Evolutionary conservation across 345 rosid genomes (phyloP), one percentile per base, ranked within the genome.

Genomic region (Excoecaria cochinchinensis): DNA sequence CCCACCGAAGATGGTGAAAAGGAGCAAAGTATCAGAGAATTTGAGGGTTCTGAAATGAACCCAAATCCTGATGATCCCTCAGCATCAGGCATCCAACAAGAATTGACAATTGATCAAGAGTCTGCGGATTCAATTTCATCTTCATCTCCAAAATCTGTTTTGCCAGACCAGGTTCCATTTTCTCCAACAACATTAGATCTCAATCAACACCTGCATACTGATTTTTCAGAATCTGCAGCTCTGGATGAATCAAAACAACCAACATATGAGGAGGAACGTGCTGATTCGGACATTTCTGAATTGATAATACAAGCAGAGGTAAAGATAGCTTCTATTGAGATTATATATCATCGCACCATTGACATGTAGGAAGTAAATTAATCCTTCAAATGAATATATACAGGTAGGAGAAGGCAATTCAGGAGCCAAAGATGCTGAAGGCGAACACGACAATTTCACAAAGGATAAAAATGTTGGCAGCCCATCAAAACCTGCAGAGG

Each of bases 121-220:
- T 55, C 76, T 66, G 44, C 59, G 15, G 39, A 42, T 79, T 79
- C 87, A 61, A 80, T 74, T 75, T 69, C 87, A 71, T 71, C 67
- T 47, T 64, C 87, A 39, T 87, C 87, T 72, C 90, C 89, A 31
- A 82, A 75, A 77, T 86, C 90, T 36, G 87, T 87, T 67, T 76
- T 88, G 71, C 79, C 74, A 57, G 84, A 74, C 46, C 73, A 73
- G 69, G 62, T 62, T 44, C 75, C 69, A 61, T 19, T 31, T 59
- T 73, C 74, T 63, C 78, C 77, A 53, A 19, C 80, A 6, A 19
- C 74, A 16, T 63, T 67, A 13, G 78, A 75, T 74, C 74, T 81
- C 57, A 84, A 69, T 68, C 71, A 70, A 59, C 73, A 70, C 64
- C 76, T 74, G 68, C 76, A 72, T 48, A 68, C 78, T 55, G 67